Base-by-base conservation (phyloP, 345 rosid species). In the Carallia brachiata region DNA sequence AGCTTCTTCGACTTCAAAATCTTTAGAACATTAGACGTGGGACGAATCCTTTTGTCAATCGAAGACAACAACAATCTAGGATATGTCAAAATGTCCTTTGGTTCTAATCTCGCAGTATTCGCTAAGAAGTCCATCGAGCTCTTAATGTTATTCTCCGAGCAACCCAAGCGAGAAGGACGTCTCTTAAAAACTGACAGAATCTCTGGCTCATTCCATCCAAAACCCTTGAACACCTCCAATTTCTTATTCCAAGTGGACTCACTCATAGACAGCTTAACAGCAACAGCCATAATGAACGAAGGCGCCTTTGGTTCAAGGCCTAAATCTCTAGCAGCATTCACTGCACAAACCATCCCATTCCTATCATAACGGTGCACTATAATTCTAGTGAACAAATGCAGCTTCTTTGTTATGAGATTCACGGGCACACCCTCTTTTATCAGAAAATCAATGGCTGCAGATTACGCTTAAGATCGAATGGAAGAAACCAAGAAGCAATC, bases 171-270 rank as follows among this genome's bases (percentile, higher is more conserved):
- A 10, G 2, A 19, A 0, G 58, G 58, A 18, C 54, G 55, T 63
- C 65, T 76, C 73, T 36, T 61, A 65, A 80, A 80, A 44, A 62
- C 55, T 7, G 36, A 32, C 7, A 73, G 19, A 37, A 77, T 66
- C 8, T 80, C 76, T 55, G 66, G 70, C 15, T 70, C 67, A 10
- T 57, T 73, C 76, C 73, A 76, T 5, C 84, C 84, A 16, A 73
- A 27, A 61, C 80, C 70, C 74, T 73, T 69, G 31, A 77, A 36
- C 32, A 73, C 0, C 40, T 70, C 78, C 4, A 77, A 44, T 66
- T 67, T 77, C 65, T 37, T 71, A 48, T 70, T 63, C 80, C 75
- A 59, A 18, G 72, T 60, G 1, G 61, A 28, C 1, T 69, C 78
- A 2, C 17, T 67, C 70, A 77, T 40, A 1, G 54, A 47, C 16